phyloP scores from a whole-genome alignment of 208 protist species.

The Trypanosoma theileri region DNA sequence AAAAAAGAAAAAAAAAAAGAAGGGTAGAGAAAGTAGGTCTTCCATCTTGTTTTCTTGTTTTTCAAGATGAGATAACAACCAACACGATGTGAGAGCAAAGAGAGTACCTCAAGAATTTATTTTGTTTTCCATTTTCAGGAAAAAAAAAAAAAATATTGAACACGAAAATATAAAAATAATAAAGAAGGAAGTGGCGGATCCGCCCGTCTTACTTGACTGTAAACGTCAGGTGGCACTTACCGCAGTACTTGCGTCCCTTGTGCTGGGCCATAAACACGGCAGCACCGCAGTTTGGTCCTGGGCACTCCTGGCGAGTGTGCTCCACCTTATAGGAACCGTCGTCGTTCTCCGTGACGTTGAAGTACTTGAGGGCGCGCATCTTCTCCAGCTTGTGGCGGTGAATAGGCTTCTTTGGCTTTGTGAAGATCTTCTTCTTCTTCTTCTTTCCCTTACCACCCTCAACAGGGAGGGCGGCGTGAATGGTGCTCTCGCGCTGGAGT shows the following conservation, averaged over 20 bases:
- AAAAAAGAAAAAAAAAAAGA: constrained; percentile 24
- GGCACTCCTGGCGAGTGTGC: constrained; percentile 96
- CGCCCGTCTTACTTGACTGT: constrained; percentile 47
- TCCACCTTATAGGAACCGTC: constrained; percentile 97
- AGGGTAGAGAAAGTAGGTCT: constrained; percentile 8
- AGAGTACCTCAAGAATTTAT: too few species aligned
- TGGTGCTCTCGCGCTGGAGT: constrained; percentile 84
- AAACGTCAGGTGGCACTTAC: constrained; percentile 98
- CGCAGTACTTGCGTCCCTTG: constrained; percentile 99
- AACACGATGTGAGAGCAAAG: not conserved
- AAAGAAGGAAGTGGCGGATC: constrained; percentile 9
- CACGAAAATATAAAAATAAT: constrained; percentile 5
- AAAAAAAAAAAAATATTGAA: not conserved
- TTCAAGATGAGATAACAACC: not conserved
- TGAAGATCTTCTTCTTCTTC: constrained; percentile 99
- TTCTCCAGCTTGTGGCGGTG: constrained; percentile 99
- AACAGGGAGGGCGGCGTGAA: constrained; percentile 88
- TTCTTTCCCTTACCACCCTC: constrained; percentile 96
- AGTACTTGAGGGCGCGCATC: constrained; percentile 99
- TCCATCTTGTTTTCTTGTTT: too few species aligned
- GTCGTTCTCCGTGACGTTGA: constrained; percentile 97
- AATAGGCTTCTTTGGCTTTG: constrained; percentile 99
- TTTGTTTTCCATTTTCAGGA: too few species aligned
- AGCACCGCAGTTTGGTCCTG: constrained; percentile 93
- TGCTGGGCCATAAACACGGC: constrained; percentile 99